Conservation (phyloP, 345 rosid species). For the Gossypium anomalum region DNA sequence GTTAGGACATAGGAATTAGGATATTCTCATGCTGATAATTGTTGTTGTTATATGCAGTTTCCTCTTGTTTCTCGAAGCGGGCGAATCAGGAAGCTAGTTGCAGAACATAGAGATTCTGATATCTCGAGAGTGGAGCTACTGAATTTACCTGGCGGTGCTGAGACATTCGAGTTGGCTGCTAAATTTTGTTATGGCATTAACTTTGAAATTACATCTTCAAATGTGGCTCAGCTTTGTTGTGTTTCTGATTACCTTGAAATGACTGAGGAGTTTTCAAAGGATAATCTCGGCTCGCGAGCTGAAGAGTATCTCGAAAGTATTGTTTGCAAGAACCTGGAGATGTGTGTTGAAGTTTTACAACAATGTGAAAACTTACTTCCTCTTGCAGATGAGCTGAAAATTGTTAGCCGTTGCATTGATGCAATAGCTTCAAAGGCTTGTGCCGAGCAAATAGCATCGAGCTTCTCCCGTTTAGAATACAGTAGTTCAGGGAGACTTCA, state of each 20-base stretch:
- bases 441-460: constrained; percentile 87
- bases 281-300: constrained; percentile 77
- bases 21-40: neutral
- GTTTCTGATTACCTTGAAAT: constrained; percentile 90
- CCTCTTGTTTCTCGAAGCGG: constrained; percentile 93
- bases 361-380: constrained; percentile 87
- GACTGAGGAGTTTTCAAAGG: constrained; percentile 86
- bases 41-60: constrained; percentile 50
- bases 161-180: constrained; percentile 79
- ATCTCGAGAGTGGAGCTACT: constrained; percentile 87
- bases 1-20: neutral
- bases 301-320: constrained; percentile 84
- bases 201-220: constrained; percentile 81
- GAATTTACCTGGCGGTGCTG: constrained; percentile 86
- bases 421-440: constrained; percentile 93
- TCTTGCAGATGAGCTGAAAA: constrained; percentile 83
- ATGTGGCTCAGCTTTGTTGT: constrained; percentile 83
- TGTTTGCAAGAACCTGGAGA: constrained; percentile 82
- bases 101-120: constrained; percentile 86
- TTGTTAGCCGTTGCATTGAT: constrained; percentile 77
- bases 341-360: constrained; percentile 82
- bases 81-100: constrained; percentile 68
- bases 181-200: constrained; percentile 91
- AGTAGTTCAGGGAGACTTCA: constrained; percentile 98
- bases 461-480: constrained; percentile 91